phyloP scores from a whole-genome alignment of 495 filamentous ascomycete genomes.

The Talaromyces proteolyticus region DNA sequence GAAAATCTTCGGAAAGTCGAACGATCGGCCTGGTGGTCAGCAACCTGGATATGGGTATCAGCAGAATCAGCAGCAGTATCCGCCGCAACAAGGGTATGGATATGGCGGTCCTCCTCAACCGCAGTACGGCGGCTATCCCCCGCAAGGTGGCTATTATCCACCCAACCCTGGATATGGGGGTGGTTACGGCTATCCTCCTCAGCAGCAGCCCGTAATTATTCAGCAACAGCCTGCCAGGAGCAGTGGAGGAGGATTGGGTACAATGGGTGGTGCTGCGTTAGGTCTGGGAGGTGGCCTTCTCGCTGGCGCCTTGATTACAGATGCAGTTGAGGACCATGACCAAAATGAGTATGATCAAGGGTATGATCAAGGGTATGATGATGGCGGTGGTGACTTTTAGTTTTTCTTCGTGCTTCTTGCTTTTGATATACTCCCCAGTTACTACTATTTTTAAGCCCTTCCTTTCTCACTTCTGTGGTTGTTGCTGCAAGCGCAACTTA shows the following conservation, averaged over 20 bases:
- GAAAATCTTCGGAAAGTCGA: constrained; percentile 43
- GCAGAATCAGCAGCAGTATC: constrained; percentile 11
- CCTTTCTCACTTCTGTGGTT: too few species aligned
- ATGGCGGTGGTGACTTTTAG: constrained; percentile 52
- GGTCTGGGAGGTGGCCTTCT: constrained; percentile 73
- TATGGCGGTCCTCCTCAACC: constrained; percentile 15
- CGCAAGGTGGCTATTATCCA: constrained; percentile 36
- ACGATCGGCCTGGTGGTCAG: constrained; percentile 12
- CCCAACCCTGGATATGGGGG: constrained; percentile 14
- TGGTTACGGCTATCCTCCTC: constrained; percentile 20
- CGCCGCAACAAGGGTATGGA: constrained; percentile 24
- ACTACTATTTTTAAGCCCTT: neutral
- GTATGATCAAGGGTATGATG: constrained; percentile 31
- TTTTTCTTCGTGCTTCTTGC: constrained; percentile 1
- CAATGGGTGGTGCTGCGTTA: constrained; percentile 64
- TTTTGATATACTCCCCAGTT: constrained; percentile 1
- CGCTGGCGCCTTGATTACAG: constrained; percentile 62
- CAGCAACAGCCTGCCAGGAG: constrained; percentile 26
- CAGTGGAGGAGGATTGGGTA: constrained; percentile 51
- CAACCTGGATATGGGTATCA: constrained; percentile 28
- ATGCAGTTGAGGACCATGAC: constrained; percentile 55
- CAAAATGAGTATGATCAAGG: constrained; percentile 41
- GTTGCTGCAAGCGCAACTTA: too few species aligned
- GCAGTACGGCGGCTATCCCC: constrained; percentile 27
- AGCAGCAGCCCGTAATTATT: constrained; percentile 10